Evolutionary conservation across 768 basidiomycete genomes (phyloP).

Genomic region (Harrya chromipes): DNA sequence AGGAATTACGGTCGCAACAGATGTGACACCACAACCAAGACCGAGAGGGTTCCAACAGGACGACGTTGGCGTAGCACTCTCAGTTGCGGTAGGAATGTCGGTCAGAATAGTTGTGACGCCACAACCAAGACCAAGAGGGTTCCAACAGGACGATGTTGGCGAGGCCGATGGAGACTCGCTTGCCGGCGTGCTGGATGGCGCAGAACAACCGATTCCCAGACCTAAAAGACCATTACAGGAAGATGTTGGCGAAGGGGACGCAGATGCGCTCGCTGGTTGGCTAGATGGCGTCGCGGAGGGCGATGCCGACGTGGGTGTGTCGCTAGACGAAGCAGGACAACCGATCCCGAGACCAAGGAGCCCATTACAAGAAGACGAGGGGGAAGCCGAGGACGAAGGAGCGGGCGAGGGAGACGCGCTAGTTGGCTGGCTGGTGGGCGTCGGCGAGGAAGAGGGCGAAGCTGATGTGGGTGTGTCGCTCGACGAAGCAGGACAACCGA

Average conservation of each 20-base stretch:
- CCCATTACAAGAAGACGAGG: constrained; percentile 7
- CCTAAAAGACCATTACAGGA: constrained; percentile 11
- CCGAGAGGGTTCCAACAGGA: no score
- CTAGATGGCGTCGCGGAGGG: neutral
- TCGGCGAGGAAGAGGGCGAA: constrained; percentile 3
- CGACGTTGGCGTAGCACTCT: constrained; percentile 2
- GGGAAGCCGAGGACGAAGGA: neutral
- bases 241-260: neutral
- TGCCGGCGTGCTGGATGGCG: neutral
- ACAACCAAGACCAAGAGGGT: no score
- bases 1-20: neutral
- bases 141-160: neutral
- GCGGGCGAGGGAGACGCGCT: neutral
- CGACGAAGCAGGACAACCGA: constrained; percentile 12
- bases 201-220: constrained; percentile 10
- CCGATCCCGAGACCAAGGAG: constrained; percentile 10
- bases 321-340: constrained; percentile 8
- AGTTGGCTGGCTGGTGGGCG: constrained; percentile 1
- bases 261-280: neutral
- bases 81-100: neutral
- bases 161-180: constrained; percentile 4
- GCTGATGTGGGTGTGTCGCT: neutral
- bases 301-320: neutral
- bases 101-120: neutral
- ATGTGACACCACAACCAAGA: neutral